Percentiles rank a stretch among this genome's conserved stretches.
Conservation (phyloP, 345 rosid genomes). For the Jatropha curcas region DNA sequence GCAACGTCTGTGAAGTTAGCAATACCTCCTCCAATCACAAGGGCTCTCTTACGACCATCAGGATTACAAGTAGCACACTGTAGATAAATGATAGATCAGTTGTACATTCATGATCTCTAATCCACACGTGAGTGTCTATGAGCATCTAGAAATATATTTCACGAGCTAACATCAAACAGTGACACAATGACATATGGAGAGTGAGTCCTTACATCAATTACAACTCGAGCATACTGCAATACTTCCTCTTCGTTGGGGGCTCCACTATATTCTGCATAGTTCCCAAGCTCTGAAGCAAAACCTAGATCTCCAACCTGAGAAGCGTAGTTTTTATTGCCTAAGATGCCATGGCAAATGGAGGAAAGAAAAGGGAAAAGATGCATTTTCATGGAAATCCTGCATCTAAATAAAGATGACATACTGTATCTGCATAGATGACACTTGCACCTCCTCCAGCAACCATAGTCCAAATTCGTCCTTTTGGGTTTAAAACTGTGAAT, state of each 20-base stretch:
- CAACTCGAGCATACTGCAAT: constrained; percentile 97
- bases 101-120: background rate
- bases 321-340: background rate
- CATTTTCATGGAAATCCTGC: constrained; percentile 6
- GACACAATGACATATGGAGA: constrained; percentile 3
- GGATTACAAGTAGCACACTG: constrained; percentile 94
- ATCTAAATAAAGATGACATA: constrained; percentile 31
- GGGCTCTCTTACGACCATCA: constrained; percentile 83
- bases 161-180: background rate
- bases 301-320: constrained; percentile 94
- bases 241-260: constrained; percentile 98
- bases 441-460: constrained; percentile 99
- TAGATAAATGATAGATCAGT: constrained; percentile 9
- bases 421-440: constrained; percentile 94
- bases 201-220: constrained; percentile 64
- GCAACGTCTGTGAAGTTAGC: constrained; percentile 98
- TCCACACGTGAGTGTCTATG: background rate
- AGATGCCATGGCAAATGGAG: background rate
- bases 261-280: constrained; percentile 96
- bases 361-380: background rate
- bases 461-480: constrained; percentile 93
- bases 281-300: constrained; percentile 84
- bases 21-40: constrained; percentile 93
- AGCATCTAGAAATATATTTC: background rate
- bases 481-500: constrained; percentile 91